Evolutionary conservation across 805 yeast genomes (phyloP), one percentile per base, ranked within the genome.

Genomic region (Blastobotrys robertii): DNA sequence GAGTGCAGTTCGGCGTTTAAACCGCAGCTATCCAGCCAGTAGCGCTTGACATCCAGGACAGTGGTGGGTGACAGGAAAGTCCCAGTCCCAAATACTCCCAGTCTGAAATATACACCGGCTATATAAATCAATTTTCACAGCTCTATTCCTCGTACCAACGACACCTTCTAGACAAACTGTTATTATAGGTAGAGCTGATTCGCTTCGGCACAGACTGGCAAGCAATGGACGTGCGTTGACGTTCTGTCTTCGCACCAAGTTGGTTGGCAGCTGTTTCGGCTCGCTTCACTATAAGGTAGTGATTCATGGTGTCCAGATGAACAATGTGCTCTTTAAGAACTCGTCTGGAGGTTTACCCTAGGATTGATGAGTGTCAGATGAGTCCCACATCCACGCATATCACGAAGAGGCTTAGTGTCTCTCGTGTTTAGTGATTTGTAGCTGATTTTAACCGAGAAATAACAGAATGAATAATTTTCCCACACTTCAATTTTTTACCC

Each of bases 361-460:
- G 49, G 56, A 48, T 45, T 41, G 44, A 39, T 46, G 55, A 52
- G 63, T 57, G 63, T 58, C 63, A 58, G 62, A 57, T 55, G 48
- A 52, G 58, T 45, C 63, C 45, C 14, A 58, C 60, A 58, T 50
- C n/a, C n/a, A n/a, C n/a, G 11, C 25, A 19, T 19, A 19, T 19
- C 25, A 19, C 25, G 25, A 19, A n/a, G 25, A 4, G 25, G 25
- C 6, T 19, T 19, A 19, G 25, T 19, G 25, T 6, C 25, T 19
- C 25, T 19, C 25, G 25, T 19, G n/a, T n/a, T n/a, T n/a, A n/a
- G n/a, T n/a, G n/a, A n/a, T n/a, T n/a, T n/a, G n/a, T n/a, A n/a
- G n/a, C n/a, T n/a, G n/a, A n/a, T n/a, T n/a, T n/a, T n/a, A n/a
- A n/a, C n/a, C n/a, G n/a, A n/a, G n/a, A n/a, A n/a, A n/a, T n/a